These are phyloP conservation scores for Inga leiocalycina DNA, from an alignment of 306 rosid genomes.

Conservation along the genomic window DNA sequence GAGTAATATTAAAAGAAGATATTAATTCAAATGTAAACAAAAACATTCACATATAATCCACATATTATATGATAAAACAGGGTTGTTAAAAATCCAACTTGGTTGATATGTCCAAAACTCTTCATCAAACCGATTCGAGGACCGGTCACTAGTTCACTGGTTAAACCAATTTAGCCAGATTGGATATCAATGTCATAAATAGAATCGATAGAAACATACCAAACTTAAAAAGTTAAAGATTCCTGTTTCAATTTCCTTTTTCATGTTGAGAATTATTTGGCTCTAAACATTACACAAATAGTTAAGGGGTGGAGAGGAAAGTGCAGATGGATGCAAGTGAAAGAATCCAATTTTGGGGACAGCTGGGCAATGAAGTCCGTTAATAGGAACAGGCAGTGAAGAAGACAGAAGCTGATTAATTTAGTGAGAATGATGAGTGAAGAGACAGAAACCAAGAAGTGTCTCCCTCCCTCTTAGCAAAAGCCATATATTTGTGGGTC, in stretches of 20 bases:
- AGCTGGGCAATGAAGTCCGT: not conserved
- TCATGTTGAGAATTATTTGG: not conserved
- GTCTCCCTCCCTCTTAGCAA: not conserved
- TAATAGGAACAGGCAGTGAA: not conserved
- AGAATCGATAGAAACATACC: not conserved
- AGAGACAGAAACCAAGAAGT: not conserved
- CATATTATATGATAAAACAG: too few species aligned
- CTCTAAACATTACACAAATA: not conserved
- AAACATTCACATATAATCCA: too few species aligned
- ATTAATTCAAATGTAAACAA: too few species aligned
- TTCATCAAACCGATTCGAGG: too few species aligned
- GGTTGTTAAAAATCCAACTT: too few species aligned
- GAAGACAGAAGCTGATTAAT: not conserved
- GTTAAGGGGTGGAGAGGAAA: not conserved
- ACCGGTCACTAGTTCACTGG: too few species aligned
- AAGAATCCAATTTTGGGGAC: not conserved
- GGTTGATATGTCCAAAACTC: too few species aligned
- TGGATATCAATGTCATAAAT: too few species aligned
- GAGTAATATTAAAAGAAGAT: too few species aligned
- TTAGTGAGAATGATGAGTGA: not conserved
- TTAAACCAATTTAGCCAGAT: too few species aligned
- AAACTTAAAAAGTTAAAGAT: not conserved
- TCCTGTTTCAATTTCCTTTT: not conserved
- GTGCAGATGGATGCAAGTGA: not conserved
- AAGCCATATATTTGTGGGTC: constrained; percentile 5